These are phyloP conservation scores for Entonaema liquescens DNA, from an alignment of 495 filamentous ascomycete species.

Conservation along the genomic window DNA sequence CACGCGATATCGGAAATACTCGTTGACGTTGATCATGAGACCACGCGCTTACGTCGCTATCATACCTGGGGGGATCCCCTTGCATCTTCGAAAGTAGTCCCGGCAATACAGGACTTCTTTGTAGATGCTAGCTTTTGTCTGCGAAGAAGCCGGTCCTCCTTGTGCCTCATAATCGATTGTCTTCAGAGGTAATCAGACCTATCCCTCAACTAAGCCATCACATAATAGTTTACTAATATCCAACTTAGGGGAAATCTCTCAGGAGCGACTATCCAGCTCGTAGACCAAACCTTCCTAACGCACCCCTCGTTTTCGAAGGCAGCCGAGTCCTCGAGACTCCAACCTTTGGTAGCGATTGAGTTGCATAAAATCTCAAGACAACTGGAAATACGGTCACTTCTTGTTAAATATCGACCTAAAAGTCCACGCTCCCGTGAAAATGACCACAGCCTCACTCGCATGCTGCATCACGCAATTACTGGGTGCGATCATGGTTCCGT, in stretches of 20 bases:
- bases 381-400: conserved; percentile 18
- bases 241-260: conserved; percentile 17
- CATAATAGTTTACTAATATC: neutral
- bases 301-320: conserved; percentile 1
- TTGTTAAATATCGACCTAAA: conserved; percentile 28
- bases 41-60: conserved; percentile 29
- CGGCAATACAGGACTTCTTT: conserved; percentile 33
- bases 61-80: conserved; percentile 27
- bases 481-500: conserved; percentile 19
- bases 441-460: conserved; percentile 6
- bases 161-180: conserved; percentile 36
- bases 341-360: conserved; percentile 29
- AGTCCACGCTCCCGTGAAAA: neutral
- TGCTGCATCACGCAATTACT: conserved; percentile 27
- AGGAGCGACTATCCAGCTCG: conserved; percentile 26
- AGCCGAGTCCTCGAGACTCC: conserved; percentile 16
- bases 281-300: conserved; percentile 12
- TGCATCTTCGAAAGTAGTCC: conserved; percentile 27
- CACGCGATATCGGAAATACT: conserved; percentile 34
- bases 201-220: neutral
- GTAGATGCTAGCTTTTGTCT: conserved; percentile 26
- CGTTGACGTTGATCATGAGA: conserved; percentile 30
- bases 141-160: conserved; percentile 29
- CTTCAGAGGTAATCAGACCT: conserved; percentile 26
- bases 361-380: conserved; percentile 20